These are phyloP conservation scores for Postia placenta DNA, from an alignment of 768 basidiomycete species.

Conservation along the genomic window DNA sequence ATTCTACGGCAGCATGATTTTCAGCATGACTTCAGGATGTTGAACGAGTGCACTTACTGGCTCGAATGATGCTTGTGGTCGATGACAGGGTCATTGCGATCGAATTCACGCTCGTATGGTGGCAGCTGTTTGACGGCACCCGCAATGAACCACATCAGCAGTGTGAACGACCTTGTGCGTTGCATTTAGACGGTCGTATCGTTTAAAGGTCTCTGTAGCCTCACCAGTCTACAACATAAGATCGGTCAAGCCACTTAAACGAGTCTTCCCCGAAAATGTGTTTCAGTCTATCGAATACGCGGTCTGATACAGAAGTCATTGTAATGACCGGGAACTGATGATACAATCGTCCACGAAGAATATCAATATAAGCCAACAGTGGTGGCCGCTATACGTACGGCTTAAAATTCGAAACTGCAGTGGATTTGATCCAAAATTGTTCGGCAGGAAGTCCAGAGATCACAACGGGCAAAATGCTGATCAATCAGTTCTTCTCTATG, in stretches of 20 bases:
- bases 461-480: too few relatives aligned
- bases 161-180: slow-evolving; percentile 24
- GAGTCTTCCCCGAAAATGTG: slow-evolving; percentile 17
- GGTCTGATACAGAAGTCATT: background rate
- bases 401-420: too few relatives aligned
- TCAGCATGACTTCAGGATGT: background rate
- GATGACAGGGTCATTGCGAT: slow-evolving; percentile 45
- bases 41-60: slow-evolving; percentile 34
- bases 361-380: too few relatives aligned
- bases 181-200: slow-evolving; percentile 20
- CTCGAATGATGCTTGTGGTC: slow-evolving; percentile 42
- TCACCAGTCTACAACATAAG: slow-evolving; percentile 54
- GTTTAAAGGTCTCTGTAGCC: background rate
- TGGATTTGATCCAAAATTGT: too few relatives aligned
- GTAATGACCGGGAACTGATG: too few relatives aligned
- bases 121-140: slow-evolving; percentile 29
- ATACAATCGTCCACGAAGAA: too few relatives aligned
- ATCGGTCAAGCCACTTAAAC: slow-evolving; percentile 26
- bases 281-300: background rate
- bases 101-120: slow-evolving; percentile 44
- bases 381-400: too few relatives aligned
- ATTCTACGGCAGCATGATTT: slow-evolving; percentile 31
- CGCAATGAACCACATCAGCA: slow-evolving; percentile 37
- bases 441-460: too few relatives aligned
- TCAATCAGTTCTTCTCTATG: too few relatives aligned